A percentile compares a stretch with the other conserved stretches of the same genome.
Evolutionary conservation across 2,329 filamentous ascomycete species (phyloP).

Genomic region (Trichoderma polysporum): DNA sequence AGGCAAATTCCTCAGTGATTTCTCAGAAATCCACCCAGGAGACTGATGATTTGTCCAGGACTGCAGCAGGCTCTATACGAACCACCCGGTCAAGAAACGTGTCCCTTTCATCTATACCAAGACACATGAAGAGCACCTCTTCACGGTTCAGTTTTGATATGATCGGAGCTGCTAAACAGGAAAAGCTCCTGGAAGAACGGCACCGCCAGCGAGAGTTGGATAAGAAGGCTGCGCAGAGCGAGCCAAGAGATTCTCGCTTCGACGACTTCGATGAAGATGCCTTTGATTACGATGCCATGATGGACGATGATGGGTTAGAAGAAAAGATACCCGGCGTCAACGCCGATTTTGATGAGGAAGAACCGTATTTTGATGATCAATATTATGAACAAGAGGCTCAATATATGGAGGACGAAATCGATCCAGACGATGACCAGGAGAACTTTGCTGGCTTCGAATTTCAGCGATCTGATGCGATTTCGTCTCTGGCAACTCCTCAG

Average conservation of each 20-base stretch:
- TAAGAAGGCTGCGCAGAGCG: constrained; percentile 46
- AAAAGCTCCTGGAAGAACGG: constrained; percentile 70
- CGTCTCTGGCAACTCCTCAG: constrained; percentile 50
- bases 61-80: constrained; percentile 28
- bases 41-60: constrained; percentile 23
- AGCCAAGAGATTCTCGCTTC: constrained; percentile 52
- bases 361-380: constrained; percentile 35
- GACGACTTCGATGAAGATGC: constrained; percentile 63
- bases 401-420: constrained; percentile 31
- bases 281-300: constrained; percentile 63
- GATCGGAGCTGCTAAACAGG: constrained; percentile 65
- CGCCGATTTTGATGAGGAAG: constrained; percentile 46
- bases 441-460: constrained; percentile 62
- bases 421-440: constrained; percentile 57
- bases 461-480: constrained; percentile 53
- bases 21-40: constrained; percentile 28
- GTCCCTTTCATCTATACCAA: constrained; percentile 56
- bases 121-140: constrained; percentile 72
- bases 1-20: constrained; percentile 22
- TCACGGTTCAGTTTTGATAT: constrained; percentile 83
- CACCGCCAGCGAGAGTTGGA: constrained; percentile 67
- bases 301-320: constrained; percentile 64
- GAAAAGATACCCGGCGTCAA: constrained; percentile 65
- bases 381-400: constrained; percentile 28
- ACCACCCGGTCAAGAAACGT: constrained; percentile 51